Conservation (phyloP, 2,329 filamentous ascomycete species). For the Fusarium circinatum region DNA sequence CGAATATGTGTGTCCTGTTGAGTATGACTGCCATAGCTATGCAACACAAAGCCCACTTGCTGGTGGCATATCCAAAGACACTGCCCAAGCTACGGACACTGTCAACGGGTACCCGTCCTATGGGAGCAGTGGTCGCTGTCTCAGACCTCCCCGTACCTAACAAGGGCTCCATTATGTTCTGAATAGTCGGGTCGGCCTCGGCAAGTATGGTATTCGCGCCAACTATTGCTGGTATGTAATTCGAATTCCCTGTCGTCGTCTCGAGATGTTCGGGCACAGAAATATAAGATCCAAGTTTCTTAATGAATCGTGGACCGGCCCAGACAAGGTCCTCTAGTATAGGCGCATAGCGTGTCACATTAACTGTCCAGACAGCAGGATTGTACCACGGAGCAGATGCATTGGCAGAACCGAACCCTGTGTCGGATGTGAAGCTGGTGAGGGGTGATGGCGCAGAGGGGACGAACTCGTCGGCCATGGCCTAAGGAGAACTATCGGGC, state of each 20-base stretch:
- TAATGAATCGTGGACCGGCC: constrained; percentile 76
- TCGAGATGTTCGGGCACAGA: constrained; percentile 69
- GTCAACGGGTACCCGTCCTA: constrained; percentile 65
- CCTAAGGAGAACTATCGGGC: constrained; percentile 18
- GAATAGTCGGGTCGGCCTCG: constrained; percentile 40
- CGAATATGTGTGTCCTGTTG: constrained; percentile 94
- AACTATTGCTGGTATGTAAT: constrained; percentile 31
- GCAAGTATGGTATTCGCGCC: constrained; percentile 35
- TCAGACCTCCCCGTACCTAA: constrained; percentile 22
- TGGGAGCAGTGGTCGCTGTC: constrained; percentile 30
- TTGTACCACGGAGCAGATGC: constrained; percentile 59
- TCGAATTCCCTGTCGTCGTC: constrained; percentile 54
- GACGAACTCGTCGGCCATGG: constrained; percentile 41
- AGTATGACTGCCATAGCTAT: constrained; percentile 87
- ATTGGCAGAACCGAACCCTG: constrained; percentile 15
- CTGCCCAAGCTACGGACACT: constrained; percentile 78
- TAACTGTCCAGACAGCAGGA: constrained; percentile 66
- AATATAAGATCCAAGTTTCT: constrained; percentile 73
- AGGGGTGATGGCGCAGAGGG: constrained; percentile 31
- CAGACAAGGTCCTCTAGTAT: constrained; percentile 75
- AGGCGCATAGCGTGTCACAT: constrained; percentile 69
- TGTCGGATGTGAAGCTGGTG: constrained; percentile 31
- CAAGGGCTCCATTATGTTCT: constrained; percentile 46
- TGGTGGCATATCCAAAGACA: constrained; percentile 89
- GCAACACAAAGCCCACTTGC: constrained; percentile 90